Evolutionary conservation across 192 early-diverging fungal species (phyloP).

Genomic region (Coemansia sp.): DNA sequence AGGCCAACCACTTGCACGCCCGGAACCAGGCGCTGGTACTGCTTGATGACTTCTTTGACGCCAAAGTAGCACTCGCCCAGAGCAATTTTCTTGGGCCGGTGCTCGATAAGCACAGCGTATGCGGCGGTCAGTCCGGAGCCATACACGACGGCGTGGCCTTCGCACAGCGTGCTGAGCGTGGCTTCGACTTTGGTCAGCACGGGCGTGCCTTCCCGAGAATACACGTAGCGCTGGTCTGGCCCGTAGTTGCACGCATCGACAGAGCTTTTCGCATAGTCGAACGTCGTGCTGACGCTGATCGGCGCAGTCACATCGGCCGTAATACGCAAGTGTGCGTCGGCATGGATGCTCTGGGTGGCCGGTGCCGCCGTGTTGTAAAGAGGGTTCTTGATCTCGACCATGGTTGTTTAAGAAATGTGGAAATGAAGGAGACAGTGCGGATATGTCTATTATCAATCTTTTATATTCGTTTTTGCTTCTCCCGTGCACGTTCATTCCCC

Average conservation of each 20-base stretch:
- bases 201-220: slow-evolving; percentile 54
- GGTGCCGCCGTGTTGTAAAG: slow-evolving; percentile 16
- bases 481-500: too few relatives aligned
- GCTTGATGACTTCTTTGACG: slow-evolving; percentile 25
- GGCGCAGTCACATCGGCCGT: slow-evolving; percentile 58
- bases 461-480: too few relatives aligned
- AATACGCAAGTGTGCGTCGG: slow-evolving; percentile 43
- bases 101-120: slow-evolving; percentile 57
- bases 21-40: slow-evolving; percentile 26
- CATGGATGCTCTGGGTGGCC: slow-evolving; percentile 58
- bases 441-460: too few relatives aligned
- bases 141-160: slow-evolving; percentile 63
- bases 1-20: slow-evolving; percentile 32
- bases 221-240: slow-evolving; percentile 47
- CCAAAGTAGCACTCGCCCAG: slow-evolving; percentile 40
- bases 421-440: too few relatives aligned
- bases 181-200: slow-evolving; percentile 56
- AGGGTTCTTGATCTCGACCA: slow-evolving; percentile 42
- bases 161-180: slow-evolving; percentile 58
- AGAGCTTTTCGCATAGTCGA: slow-evolving; percentile 25
- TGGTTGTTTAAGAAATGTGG: neutral
- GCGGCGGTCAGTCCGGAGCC: slow-evolving; percentile 61
- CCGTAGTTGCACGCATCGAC: slow-evolving; percentile 39
- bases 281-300: slow-evolving; percentile 62
- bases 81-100: slow-evolving; percentile 52